Evolutionary conservation across 306 rosid species (phyloP), one percentile per base, ranked within the genome.

Genomic region (Lathyrus tuberosus): DNA sequence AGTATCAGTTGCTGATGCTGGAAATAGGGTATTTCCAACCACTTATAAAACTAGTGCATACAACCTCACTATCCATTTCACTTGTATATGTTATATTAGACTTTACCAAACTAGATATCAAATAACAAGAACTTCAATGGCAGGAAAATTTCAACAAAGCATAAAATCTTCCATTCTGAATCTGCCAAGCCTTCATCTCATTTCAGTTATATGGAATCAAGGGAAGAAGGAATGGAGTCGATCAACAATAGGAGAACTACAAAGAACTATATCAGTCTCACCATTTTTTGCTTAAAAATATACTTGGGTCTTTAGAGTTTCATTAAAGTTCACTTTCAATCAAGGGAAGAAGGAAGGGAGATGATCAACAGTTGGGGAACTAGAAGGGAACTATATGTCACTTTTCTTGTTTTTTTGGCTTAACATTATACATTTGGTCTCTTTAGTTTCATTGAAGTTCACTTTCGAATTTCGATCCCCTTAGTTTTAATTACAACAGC

Each of bases 161-260:
- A 61, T 12, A 61, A 41, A 13, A 24, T 9, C 12, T 10, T 49
- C 48, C 20, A 20, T 69, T 76, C 75, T 28, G 26, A 35, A 42
- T 40, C 58, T 8, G 17, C 24, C 56, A 40, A 68, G 53, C 13
- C 17, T 48, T 18, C 22, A 8, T 22, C 74, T 58, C 57, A 49
- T 57, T 65, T 73, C 48, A n/a, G 67, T 46, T 66, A 48, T 59
- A 58, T 61, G 41, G 40, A 44, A 73, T 41, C 57, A 64, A 24
- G 38, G 26, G 57, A 38, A 10, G 52, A 41, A 26, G 30, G 30
- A 31, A 31, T 6, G 7, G 35, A 31, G 35, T 4, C 35, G 7
- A 31, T 31, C 35, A 31, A 4, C 35, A 31, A 31, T 31, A 31
- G 35, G 35, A 31, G 35, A 31, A 31, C 35, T 31, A 31, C 35